Base-by-base conservation (phyloP, 2,329 filamentous ascomycete species). In the Fusarium nisikadoi region DNA sequence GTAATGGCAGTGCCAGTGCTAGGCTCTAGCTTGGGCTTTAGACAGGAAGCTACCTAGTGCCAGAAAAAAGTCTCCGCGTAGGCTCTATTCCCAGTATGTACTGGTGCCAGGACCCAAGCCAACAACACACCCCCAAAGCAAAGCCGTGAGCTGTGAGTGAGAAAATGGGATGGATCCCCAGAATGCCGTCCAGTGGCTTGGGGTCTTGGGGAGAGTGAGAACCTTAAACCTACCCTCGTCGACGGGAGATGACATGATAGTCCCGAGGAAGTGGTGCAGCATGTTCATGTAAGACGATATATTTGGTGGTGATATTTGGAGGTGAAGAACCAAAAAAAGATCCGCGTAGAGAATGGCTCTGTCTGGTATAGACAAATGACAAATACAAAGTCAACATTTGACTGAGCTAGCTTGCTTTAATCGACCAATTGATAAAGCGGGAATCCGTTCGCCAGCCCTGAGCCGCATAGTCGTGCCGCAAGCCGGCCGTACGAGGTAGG, bases 191-290 rank as follows among this genome's bases (percentile, higher is more conserved):
- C 71, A 66, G 69, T 76, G 74, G 74, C 72, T 76, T 69, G 65
- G 63, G 65, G 64, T 54, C 64, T 75, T 55, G 61, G 60, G 57
- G 68, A 73, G 74, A 71, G 76, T 77, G 76, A 77, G 76, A 77
- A 77, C 76, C 76, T 77, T 77, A 77, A 71, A 76, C 73, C 52
- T 49, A 65, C 67, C 65, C 68, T 67, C 74, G 73, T 69, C 60
- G 53, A 64, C 63, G 70, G 70, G 70, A 67, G 68, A 71, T 53
- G 58, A 65, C 45, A 64, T 52, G 64, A 69, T 53, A 39, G 58
- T 71, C 68, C 68, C 55, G 68, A 62, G 62, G 41, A 62, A 55
- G 39, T 17, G 62, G 67, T 65, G 64, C 61, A 59, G 33, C 31
- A 25, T 8, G 46, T 27, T 59, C 47, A 52, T 38, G 68, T 72